Evolutionary conservation across 768 basidiomycete species (phyloP), one percentile per base, ranked within the genome.

Genomic region (Amanita polypyramis): DNA sequence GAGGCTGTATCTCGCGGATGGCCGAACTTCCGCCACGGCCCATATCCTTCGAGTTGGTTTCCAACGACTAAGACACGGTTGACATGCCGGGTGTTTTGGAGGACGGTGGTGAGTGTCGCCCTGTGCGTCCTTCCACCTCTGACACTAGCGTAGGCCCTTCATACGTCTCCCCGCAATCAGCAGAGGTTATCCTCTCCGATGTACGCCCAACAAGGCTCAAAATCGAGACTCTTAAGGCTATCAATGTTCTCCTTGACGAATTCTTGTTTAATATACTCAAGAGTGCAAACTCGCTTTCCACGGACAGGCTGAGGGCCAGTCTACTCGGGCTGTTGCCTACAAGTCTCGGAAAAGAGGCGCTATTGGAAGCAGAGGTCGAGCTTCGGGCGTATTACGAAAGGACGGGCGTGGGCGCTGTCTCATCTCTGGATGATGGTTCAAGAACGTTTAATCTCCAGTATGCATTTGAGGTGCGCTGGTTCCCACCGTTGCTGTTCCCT

Each of bases 361-460:
- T 95, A 14, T 69, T 93, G 42, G 94, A 97, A 65, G 94, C 94
- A 0, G 94, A 97, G 60, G 73, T 97, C 36, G 94, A 96, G 62
- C 63, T 96, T 39, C 75, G 89, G 58, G 89, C 89, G 6, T 93
- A 93, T 69, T 85, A 83, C 77, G 89, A 90, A 55, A 75, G 81
- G 48, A 87, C 80, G 9, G 66, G 72, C 40, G 58, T 64, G 19
- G 57, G 62, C 27, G 64, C 55, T 30, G 50, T 48, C 9, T 47
- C 57, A 15, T 55, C 57, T 45, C 56, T 67, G 33, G 78, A 78
- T 44, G 75, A 79, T 53, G 74, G 77, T 49, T 61, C 70, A 32
- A 62, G 74, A 52, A 73, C 73, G 23, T 89, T 91, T 58, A 72
- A 81, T 58, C 61, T 90, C 45, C 77, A 82, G 49, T 85, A 75